These are phyloP conservation scores for Platanthera guangdongensis DNA, from an alignment of 106 monocot genomes.

Conservation along the genomic window DNA sequence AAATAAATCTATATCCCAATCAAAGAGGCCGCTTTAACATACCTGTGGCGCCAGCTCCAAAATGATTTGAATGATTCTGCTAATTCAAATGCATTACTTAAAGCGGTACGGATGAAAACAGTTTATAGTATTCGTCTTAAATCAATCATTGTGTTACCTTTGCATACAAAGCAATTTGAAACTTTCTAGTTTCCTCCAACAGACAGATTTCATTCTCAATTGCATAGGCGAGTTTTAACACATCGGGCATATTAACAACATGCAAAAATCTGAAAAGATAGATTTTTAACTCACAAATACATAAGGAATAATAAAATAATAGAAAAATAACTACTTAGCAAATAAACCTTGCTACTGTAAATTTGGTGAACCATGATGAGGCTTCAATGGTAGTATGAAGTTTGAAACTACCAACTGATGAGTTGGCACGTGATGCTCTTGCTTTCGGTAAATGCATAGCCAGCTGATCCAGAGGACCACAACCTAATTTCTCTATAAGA, in stretches of 20 bases:
- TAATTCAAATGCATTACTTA: constrained; percentile 3
- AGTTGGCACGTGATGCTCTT: constrained; percentile 18
- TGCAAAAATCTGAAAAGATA: constrained; percentile 50
- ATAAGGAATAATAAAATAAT: too few relatives aligned
- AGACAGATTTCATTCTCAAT: constrained; percentile 56
- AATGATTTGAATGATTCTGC: constrained; percentile 27
- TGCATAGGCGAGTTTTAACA: constrained; percentile 25
- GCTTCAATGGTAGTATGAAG: constrained; percentile 17
- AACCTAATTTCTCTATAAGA: constrained; percentile 18
- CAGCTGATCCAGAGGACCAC: constrained; percentile 27
- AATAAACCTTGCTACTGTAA: constrained; percentile 47
- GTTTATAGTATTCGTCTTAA: neutral
- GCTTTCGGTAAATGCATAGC: constrained; percentile 42
- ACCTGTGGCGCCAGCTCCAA: constrained; percentile 29
- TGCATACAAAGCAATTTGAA: constrained; percentile 53
- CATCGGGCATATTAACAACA: constrained; percentile 38
- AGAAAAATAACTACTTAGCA: neutral
- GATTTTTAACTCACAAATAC: neutral
- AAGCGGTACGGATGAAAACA: neutral
- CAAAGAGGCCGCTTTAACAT: constrained; percentile 3
- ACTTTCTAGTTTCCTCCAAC: constrained; percentile 59
- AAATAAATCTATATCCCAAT: neutral
- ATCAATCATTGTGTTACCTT: constrained; percentile 33
- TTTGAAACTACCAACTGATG: constrained; percentile 42
- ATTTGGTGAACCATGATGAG: constrained; percentile 83